Percentiles rank a stretch among this genome's conserved stretches.
These are phyloP conservation scores for Lentinula aciculospora DNA, from an alignment of 768 basidiomycete genomes.

Conservation along the genomic window DNA sequence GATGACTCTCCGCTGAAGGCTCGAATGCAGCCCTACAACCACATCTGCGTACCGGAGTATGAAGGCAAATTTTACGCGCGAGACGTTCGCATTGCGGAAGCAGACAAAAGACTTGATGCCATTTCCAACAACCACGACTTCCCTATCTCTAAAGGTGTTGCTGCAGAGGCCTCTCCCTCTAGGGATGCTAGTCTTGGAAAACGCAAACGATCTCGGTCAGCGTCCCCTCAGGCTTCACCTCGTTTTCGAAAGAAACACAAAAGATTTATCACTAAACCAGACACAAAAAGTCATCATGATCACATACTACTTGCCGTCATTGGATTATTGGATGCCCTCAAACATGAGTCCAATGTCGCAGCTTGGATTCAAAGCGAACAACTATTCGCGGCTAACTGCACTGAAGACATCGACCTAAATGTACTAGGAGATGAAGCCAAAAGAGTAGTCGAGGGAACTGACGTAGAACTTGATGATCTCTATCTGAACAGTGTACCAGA, in stretches of 20 bases:
- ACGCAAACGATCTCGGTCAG: constrained; percentile 1
- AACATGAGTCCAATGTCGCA: constrained; percentile 39
- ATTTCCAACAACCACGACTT: not conserved
- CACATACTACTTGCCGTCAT: constrained; percentile 39
- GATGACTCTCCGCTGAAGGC: constrained; percentile 24
- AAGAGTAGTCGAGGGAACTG: not conserved
- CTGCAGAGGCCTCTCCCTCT: not conserved
- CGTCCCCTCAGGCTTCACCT: not conserved
- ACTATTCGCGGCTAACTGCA: constrained; percentile 13
- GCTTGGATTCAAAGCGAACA: constrained; percentile 41
- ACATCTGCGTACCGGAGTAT: constrained; percentile 54
- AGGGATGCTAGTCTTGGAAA: not conserved
- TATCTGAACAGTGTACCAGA: not conserved
- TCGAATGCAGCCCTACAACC: constrained; percentile 49
- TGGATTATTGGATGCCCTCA: constrained; percentile 41
- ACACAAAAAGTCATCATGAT: constrained; percentile 19
- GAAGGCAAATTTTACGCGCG: constrained; percentile 21
- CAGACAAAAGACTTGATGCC: not conserved
- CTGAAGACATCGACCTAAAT: not conserved
- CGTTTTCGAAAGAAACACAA: not conserved
- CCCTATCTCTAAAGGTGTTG: too few relatives aligned
- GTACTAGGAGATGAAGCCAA: not conserved
- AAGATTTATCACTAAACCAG: not conserved
- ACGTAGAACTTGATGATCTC: not conserved
- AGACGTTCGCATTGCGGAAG: constrained; percentile 5